Percentiles rank a stretch among this genome's conserved stretches.
phyloP scores from a whole-genome alignment of 257 asterid genomes.

The Buddleja alternifolia region DNA sequence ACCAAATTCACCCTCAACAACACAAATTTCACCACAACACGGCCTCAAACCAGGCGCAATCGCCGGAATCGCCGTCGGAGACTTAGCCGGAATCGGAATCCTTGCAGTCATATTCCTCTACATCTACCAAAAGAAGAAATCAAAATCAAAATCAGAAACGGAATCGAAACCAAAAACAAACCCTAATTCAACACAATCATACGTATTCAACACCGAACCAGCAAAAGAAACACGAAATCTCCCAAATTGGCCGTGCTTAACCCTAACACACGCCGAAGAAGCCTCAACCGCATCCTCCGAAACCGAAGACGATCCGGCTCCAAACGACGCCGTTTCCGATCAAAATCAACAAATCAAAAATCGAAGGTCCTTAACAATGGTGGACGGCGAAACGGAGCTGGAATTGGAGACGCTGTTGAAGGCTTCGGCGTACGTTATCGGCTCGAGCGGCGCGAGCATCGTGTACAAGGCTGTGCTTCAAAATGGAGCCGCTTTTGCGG shows the following conservation, averaged over 20 bases:
- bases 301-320: slow-evolving; percentile 42
- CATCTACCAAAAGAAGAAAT: slow-evolving; percentile 57
- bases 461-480: slow-evolving; percentile 88
- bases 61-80: slow-evolving; percentile 66
- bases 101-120: slow-evolving; percentile 60
- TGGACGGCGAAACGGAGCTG: slow-evolving; percentile 73
- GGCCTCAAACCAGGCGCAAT: slow-evolving; percentile 63
- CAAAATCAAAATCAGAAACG: too few species aligned
- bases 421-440: slow-evolving; percentile 89
- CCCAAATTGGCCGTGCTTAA: slow-evolving; percentile 63
- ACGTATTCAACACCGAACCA: slow-evolving; percentile 35
- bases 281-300: slow-evolving; percentile 63
- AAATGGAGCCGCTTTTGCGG: slow-evolving; percentile 78
- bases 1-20: slow-evolving; percentile 37
- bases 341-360: slow-evolving; percentile 33
- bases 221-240: slow-evolving; percentile 37
- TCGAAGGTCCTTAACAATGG: slow-evolving; percentile 63
- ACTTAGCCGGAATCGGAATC: slow-evolving; percentile 71
- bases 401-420: slow-evolving; percentile 69
- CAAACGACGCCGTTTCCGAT: not conserved
- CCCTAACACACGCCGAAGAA: slow-evolving; percentile 50
- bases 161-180: slow-evolving; percentile 20
- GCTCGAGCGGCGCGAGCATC: slow-evolving; percentile 70
- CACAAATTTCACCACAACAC: slow-evolving; percentile 40
- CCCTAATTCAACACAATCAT: slow-evolving; percentile 26